Evolutionary conservation across 2,329 filamentous ascomycete genomes (phyloP).

Genomic region (Hymenoscyphus fraxineus): DNA sequence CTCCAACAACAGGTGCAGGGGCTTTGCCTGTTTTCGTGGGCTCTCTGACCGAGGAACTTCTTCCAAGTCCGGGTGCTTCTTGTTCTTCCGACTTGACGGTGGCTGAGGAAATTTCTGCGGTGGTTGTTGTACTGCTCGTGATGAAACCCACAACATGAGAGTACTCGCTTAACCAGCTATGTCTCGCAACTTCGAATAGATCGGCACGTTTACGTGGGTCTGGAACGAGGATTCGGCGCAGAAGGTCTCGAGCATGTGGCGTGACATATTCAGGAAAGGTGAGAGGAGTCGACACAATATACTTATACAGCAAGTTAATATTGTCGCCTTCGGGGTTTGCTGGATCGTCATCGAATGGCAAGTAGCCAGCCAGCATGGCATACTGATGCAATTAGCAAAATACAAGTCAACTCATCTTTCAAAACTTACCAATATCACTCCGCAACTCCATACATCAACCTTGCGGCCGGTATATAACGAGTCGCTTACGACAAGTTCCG

Average conservation of each 20-base stretch:
- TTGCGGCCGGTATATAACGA: constrained; percentile 96
- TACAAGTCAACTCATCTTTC: background rate
- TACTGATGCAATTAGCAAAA: constrained; percentile 58
- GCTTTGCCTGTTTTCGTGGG: constrained; percentile 64
- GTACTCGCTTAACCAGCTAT: constrained; percentile 97
- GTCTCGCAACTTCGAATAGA: constrained; percentile 92
- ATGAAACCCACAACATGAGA: constrained; percentile 96
- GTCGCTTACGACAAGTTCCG: constrained; percentile 95
- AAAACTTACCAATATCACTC: constrained; percentile 84
- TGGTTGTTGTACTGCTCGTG: constrained; percentile 87
- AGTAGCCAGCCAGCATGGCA: constrained; percentile 95
- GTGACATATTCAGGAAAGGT: constrained; percentile 99
- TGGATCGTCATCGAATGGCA: constrained; percentile 96
- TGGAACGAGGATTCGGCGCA: constrained; percentile 89
- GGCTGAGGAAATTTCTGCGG: constrained; percentile 78
- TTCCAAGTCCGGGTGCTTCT: constrained; percentile 63
- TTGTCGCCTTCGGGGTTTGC: constrained; percentile 98
- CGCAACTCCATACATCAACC: constrained; percentile 98
- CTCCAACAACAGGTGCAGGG: constrained; percentile 50
- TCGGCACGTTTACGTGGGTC: constrained; percentile 94
- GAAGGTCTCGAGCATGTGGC: constrained; percentile 86
- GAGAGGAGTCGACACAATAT: constrained; percentile 93
- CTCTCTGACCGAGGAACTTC: constrained; percentile 91
- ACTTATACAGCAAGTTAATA: constrained; percentile 98
- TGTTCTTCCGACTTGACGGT: constrained; percentile 58